Evolutionary conservation across 2,329 filamentous ascomycete species (phyloP).

Genomic region (Apiospora malaysiana): DNA sequence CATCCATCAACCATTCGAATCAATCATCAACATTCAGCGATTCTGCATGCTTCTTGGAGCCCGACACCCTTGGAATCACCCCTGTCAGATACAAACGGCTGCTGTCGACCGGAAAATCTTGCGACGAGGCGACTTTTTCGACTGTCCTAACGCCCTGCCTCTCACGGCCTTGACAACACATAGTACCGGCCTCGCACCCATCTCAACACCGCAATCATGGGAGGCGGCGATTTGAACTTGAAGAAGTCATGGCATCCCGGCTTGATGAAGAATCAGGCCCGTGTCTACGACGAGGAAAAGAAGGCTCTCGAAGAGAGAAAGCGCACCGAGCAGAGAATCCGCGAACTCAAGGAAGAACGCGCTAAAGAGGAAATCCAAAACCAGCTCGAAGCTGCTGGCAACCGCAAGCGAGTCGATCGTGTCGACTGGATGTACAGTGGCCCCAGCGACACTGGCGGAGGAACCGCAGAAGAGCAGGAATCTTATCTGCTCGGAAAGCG

Average conservation of each 20-base stretch:
- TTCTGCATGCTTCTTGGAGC: not conserved
- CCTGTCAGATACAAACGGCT: not conserved
- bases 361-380: constrained; percentile 90
- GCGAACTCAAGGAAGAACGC: constrained; percentile 93
- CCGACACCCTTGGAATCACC: not conserved
- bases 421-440: constrained; percentile 99
- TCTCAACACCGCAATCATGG: constrained; percentile 66
- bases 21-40: not conserved
- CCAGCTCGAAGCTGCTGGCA: constrained; percentile 87
- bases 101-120: not conserved
- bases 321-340: constrained; percentile 86
- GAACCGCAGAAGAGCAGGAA: constrained; percentile 87
- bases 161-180: not conserved
- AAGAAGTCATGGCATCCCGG: constrained; percentile 96
- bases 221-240: constrained; percentile 87
- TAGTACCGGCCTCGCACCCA: constrained; percentile 26
- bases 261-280: constrained; percentile 87
- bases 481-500: constrained; percentile 92
- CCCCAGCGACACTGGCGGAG: constrained; percentile 76
- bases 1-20: not conserved
- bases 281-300: constrained; percentile 90
- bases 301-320: constrained; percentile 95
- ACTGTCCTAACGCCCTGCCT: constrained; percentile 11
- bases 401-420: constrained; percentile 77
- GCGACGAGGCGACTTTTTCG: not conserved